phyloP scores from a whole-genome alignment of 345 rosid species.

The Camelina hispida region DNA sequence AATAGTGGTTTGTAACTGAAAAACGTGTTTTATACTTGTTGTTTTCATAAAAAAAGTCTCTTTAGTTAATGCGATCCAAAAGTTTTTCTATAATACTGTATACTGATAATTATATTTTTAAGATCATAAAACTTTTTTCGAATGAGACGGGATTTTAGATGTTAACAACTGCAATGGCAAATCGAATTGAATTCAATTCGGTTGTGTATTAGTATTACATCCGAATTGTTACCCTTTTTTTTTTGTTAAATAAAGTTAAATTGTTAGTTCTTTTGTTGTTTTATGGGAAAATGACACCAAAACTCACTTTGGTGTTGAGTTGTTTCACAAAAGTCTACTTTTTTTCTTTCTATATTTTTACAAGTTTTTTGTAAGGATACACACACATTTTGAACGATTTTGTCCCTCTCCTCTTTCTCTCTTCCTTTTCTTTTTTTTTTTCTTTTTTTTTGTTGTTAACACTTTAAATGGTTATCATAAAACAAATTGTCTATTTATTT shows the following conservation, averaged over 20 bases:
- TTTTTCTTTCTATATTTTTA: no score
- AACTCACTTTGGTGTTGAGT: no score
- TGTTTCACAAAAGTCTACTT: no score
- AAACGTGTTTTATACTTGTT: background rate
- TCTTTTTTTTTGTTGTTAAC: no score
- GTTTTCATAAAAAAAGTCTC: background rate
- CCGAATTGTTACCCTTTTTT: background rate
- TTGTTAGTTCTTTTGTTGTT: background rate
- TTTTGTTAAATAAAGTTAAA: background rate
- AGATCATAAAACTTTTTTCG: background rate
- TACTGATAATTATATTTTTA: background rate
- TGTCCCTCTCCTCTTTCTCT: no score
- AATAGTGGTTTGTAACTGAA: background rate
- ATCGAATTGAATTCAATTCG: background rate
- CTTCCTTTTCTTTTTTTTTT: no score
- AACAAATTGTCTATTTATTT: no score
- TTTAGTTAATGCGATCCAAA: constrained; percentile 4
- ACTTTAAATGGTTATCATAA: no score
- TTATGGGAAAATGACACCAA: no score
- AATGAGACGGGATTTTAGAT: background rate
- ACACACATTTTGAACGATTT: no score
- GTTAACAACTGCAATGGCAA: background rate
- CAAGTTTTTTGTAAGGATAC: no score
- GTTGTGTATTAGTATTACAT: background rate
- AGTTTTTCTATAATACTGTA: background rate